Percentiles rank a stretch among this genome's conserved stretches.
phyloP scores from a whole-genome alignment of 2,329 filamentous ascomycete genomes.

The Monosporascus ibericus region DNA sequence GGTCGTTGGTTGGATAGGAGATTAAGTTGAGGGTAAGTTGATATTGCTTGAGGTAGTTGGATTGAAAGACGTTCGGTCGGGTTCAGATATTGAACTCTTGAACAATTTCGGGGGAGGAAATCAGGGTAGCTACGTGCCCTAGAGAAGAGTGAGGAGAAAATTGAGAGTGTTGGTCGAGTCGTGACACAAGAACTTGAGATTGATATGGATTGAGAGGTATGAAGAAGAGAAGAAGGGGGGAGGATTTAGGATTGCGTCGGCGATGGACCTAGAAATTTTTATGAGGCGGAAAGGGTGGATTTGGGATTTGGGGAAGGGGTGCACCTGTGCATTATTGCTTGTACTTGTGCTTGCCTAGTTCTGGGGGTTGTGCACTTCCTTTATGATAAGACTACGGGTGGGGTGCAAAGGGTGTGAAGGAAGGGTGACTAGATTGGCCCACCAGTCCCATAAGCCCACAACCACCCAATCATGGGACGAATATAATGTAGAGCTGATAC shows the following conservation, averaged over 20 bases:
- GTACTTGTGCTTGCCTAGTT: not conserved
- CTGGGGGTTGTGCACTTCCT: not conserved
- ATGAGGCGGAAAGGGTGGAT: conserved; percentile 12
- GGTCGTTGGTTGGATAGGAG: conserved; percentile 33
- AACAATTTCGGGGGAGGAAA: conserved; percentile 58
- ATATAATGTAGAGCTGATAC: no score
- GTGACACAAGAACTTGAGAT: conserved; percentile 31
- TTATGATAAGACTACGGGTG: not conserved
- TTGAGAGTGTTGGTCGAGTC: conserved; percentile 28
- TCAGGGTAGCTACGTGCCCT: conserved; percentile 90
- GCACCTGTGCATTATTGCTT: conserved; percentile 4
- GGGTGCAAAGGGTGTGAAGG: not conserved
- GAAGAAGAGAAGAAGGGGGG: conserved; percentile 25
- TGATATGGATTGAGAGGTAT: conserved; percentile 37
- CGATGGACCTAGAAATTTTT: conserved; percentile 30
- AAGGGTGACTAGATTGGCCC: not conserved
- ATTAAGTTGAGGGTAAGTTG: conserved; percentile 29
- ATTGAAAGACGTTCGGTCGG: conserved; percentile 28
- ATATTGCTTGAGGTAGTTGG: conserved; percentile 22
- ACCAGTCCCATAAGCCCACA: no score
- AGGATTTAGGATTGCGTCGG: conserved; percentile 20
- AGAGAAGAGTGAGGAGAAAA: conserved; percentile 45
- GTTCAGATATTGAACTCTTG: conserved; percentile 59
- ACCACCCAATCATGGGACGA: no score
- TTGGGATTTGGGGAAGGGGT: conserved; percentile 2